Base-by-base conservation (phyloP, 345 rosid genomes). In the Geranium rotundifolium region DNA sequence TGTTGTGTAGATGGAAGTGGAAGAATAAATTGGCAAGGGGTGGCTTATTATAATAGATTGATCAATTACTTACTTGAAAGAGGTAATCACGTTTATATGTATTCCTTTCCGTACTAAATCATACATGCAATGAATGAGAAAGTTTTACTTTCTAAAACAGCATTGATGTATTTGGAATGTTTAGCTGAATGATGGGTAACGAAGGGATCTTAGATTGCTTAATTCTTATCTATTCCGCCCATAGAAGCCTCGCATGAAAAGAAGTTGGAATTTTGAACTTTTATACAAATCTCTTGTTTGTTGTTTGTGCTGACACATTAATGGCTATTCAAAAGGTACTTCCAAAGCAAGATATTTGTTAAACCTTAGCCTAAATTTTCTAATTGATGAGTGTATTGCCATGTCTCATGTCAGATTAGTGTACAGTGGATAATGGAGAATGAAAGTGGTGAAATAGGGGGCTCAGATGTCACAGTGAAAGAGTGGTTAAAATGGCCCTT, bases 11-110 rank as follows among this genome's bases (percentile, higher is more conserved):
- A 78, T 62, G 91, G 91, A 64, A 65, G 76, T 4, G 88, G 91
- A 30, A 60, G 59, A 57, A 74, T 83, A 14, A 85, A 85, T 55
- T 74, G 79, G 84, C 57, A 75, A 19, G 91, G 91, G 62, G 88
- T 85, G 59, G 77, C 68, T 29, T 85, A 83, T 63, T 85, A 85
- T 69, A 78, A 83, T 39, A 65, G 80, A 29, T 64, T 83, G 78
- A 86, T 86, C 12, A 30, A 84, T 59, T 73, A 73, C 64, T 34
- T 84, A 76, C 58, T 86, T 14, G 14, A 62, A 20, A 79, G 64
- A 72, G 91, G 87, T 83, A 39, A 14, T 29, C 27, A 23, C 27
- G 27, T 23, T 23, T 23, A 23, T 23, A 23, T 23, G 27, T 23
- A 23, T 23, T 23, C 27, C 27, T 23, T 23, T 23, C 27, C 27